phyloP scores from a whole-genome alignment of 2,329 filamentous ascomycete species.

The Colletotrichum plurivorum region DNA sequence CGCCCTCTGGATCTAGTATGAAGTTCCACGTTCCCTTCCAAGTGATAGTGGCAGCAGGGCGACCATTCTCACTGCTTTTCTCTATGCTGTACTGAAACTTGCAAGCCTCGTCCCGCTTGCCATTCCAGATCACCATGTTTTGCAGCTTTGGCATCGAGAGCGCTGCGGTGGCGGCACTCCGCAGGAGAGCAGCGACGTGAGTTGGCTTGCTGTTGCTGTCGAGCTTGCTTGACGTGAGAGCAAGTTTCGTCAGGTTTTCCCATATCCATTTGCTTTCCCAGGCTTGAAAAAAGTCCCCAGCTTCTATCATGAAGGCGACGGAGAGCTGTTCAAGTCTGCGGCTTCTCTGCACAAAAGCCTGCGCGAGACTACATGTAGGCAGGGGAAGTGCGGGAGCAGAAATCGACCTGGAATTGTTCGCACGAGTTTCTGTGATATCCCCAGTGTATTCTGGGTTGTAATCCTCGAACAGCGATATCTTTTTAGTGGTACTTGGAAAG shows the following conservation, averaged over 20 bases:
- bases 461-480: slow-evolving; percentile 48
- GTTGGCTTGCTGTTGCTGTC: slow-evolving; percentile 41
- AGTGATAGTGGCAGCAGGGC: neutral
- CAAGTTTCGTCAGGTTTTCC: slow-evolving; percentile 47
- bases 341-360: slow-evolving; percentile 46
- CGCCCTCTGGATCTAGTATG: neutral
- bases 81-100: slow-evolving; percentile 49
- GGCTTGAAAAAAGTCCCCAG: slow-evolving; percentile 46
- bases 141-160: slow-evolving; percentile 49
- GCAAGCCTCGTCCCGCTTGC: slow-evolving; percentile 46
- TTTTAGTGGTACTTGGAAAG: slow-evolving; percentile 44
- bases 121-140: slow-evolving; percentile 52
- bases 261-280: slow-evolving; percentile 46
- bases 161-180: slow-evolving; percentile 42
- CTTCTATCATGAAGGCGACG: slow-evolving; percentile 48
- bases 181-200: slow-evolving; percentile 42
- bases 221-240: slow-evolving; percentile 49
- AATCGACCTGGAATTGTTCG: too few relatives aligned
- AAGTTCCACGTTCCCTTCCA: slow-evolving; percentile 17
- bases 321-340: slow-evolving; percentile 46
- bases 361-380: slow-evolving; percentile 30
- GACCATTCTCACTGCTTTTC: too few relatives aligned
- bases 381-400: too few relatives aligned
- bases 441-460: slow-evolving; percentile 36
- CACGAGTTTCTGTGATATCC: too few relatives aligned